These are phyloP conservation scores for Logfia minima DNA, from an alignment of 129 eudicot genomes.

Conservation along the genomic window DNA sequence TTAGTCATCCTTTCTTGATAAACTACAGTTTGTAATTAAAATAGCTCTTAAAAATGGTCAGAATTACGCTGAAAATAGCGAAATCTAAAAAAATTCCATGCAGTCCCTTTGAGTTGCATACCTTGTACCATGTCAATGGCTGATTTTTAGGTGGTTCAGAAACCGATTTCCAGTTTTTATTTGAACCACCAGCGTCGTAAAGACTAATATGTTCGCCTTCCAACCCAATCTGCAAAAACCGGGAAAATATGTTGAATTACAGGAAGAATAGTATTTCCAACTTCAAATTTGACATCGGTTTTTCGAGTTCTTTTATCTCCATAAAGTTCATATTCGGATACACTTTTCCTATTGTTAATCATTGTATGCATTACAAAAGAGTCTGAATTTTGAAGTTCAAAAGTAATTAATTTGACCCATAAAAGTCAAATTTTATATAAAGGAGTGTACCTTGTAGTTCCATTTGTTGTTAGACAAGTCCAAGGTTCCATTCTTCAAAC, in stretches of 20 bases:
- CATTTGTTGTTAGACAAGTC: slow-evolving; percentile 65
- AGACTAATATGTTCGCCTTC: slow-evolving; percentile 74
- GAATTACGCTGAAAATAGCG: slow-evolving; percentile 15
- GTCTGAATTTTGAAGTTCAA: not conserved
- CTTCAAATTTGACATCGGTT: not conserved
- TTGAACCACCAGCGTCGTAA: slow-evolving; percentile 47
- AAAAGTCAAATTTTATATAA: slow-evolving; percentile 22
- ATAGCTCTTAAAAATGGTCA: slow-evolving; percentile 5
- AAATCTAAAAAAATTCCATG: not conserved
- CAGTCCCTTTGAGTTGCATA: slow-evolving; percentile 30
- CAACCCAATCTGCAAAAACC: slow-evolving; percentile 62
- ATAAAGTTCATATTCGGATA: not conserved
- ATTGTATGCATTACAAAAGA: not conserved
- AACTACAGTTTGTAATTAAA: not conserved
- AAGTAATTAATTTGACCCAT: not conserved
- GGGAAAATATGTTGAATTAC: not conserved
- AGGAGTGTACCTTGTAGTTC: slow-evolving; percentile 68
- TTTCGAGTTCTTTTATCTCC: not conserved
- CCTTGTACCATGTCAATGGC: slow-evolving; percentile 99
- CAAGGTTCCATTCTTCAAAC: slow-evolving; percentile 54
- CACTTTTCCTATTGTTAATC: not conserved
- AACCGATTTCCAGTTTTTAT: slow-evolving; percentile 57
- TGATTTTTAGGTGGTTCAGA: slow-evolving; percentile 68
- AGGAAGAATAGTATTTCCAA: slow-evolving; percentile 1
- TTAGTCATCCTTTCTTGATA: not conserved